These are phyloP conservation scores for Suhomyces sp. DNA, from an alignment of 805 yeast genomes.

Conservation along the genomic window DNA sequence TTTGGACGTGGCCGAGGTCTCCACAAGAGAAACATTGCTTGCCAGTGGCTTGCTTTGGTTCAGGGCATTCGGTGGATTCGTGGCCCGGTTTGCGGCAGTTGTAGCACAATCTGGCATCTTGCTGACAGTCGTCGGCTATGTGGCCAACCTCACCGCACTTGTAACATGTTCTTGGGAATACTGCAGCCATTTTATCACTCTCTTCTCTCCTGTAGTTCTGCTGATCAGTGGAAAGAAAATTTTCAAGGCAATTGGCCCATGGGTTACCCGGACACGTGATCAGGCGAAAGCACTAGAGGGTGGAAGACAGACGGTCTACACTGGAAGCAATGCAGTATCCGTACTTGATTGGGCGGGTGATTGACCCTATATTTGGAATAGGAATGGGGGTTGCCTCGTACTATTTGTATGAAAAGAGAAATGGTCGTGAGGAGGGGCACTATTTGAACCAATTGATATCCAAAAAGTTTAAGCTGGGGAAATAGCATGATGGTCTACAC, in stretches of 20 bases:
- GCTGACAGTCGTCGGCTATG: conserved; percentile 83
- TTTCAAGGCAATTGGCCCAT: not conserved
- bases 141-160: conserved; percentile 93
- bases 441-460: conserved; percentile 50
- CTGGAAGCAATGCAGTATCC: conserved; percentile 36
- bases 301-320: not conserved
- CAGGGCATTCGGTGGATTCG: conserved; percentile 84
- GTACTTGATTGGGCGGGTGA: conserved; percentile 48
- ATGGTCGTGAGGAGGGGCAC: conserved; percentile 59
- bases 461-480: no score
- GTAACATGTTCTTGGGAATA: conserved; percentile 75
- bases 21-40: conserved; percentile 95
- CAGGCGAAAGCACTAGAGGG: not conserved
- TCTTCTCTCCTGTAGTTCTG: not conserved
- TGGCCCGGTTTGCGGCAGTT: conserved; percentile 90
- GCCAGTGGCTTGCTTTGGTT: conserved; percentile 78
- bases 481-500: not conserved
- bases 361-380: conserved; percentile 67
- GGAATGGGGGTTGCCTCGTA: conserved; percentile 62
- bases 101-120: conserved; percentile 84
- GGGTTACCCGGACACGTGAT: conserved; percentile 6
- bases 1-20: conserved; percentile 82
- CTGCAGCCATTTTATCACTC: conserved; percentile 32
- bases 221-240: not conserved
- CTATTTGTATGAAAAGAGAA: conserved; percentile 58